A percentile compares a stretch with the other conserved stretches of the same genome.
Conservation (phyloP, 1,139 yeast species). For the Magnusiomyces clavatus region DNA sequence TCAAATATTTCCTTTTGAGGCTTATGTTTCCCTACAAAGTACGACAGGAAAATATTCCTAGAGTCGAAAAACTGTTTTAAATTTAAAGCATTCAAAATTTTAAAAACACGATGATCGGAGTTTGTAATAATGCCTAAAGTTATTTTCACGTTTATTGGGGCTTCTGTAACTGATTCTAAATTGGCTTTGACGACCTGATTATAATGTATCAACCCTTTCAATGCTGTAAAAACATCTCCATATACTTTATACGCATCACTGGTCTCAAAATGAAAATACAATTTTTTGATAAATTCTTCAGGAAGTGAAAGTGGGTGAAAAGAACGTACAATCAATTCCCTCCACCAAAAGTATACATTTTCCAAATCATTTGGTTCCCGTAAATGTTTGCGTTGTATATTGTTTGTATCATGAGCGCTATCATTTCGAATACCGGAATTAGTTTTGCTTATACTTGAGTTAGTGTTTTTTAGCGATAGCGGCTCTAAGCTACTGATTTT, state of each 20-base stretch:
- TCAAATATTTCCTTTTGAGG: conserved; percentile 21
- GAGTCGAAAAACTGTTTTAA: conserved; percentile 12
- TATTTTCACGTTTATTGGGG: not conserved
- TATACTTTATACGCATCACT: conserved; percentile 20
- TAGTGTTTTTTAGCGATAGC: not conserved
- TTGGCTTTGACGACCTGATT: not conserved
- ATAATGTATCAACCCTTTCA: conserved; percentile 12
- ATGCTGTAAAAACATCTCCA: conserved; percentile 18
- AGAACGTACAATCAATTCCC: conserved; percentile 16
- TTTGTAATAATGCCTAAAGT: conserved; percentile 23
- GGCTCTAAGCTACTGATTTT: too few species aligned
- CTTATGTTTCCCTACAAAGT: conserved; percentile 23
- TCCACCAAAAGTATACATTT: conserved; percentile 22
- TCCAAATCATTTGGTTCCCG: not conserved
- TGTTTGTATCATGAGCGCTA: not conserved
- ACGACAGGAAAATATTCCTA: conserved; percentile 18
- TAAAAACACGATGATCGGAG: conserved; percentile 22
- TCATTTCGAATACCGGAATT: not conserved
- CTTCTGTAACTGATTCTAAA: not conserved
- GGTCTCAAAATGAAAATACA: conserved; percentile 21
- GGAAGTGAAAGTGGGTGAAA: conserved; percentile 16
- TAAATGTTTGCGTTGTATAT: not conserved
- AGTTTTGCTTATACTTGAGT: not conserved
- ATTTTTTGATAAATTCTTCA: conserved; percentile 14
- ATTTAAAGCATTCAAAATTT: conserved; percentile 18